A percentile compares a stretch with the other conserved stretches of the same genome.
Conservation (phyloP, 139 green algal species). For the Haematococcus sp. region DNA sequence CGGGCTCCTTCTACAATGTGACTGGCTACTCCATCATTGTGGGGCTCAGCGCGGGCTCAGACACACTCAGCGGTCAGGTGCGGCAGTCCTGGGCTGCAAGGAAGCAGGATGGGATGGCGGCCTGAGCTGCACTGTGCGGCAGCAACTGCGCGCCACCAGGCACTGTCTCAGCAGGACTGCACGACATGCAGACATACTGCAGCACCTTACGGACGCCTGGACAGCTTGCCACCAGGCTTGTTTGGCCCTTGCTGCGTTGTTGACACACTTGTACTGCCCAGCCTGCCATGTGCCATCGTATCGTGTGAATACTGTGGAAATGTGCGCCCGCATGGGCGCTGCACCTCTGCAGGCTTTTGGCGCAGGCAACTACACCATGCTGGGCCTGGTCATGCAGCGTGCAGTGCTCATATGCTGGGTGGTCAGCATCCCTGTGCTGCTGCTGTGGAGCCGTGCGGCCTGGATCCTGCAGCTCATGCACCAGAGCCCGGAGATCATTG, state of each 20-base stretch:
- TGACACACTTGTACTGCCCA: no score
- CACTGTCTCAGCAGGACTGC: slow-evolving; percentile 47
- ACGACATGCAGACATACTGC: slow-evolving; percentile 18
- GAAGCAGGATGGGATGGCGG: background rate
- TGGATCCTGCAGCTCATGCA: slow-evolving; percentile 35
- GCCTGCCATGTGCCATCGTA: no score
- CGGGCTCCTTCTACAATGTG: slow-evolving; percentile 63
- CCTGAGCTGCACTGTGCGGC: background rate
- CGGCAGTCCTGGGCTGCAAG: background rate
- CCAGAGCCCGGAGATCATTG: slow-evolving; percentile 42
- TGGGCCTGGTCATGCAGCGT: slow-evolving; percentile 51
- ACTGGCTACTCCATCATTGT: slow-evolving; percentile 60
- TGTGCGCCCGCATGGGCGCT: no score
- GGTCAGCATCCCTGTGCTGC: slow-evolving; percentile 33
- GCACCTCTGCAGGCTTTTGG: slow-evolving; percentile 76
- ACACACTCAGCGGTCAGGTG: slow-evolving; percentile 68
- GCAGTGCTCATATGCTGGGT: slow-evolving; percentile 19
- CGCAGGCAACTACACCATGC: slow-evolving; percentile 53
- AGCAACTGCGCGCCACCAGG: slow-evolving; percentile 41
- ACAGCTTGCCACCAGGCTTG: no score
- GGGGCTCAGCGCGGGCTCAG: slow-evolving; percentile 55
- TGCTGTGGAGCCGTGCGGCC: slow-evolving; percentile 49
- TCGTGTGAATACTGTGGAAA: no score
- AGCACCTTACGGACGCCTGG: no score
- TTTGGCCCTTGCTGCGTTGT: background rate